These are phyloP conservation scores for Paramyrothecium sp. DNA, from an alignment of 2,329 filamentous ascomycete species.

Conservation along the genomic window DNA sequence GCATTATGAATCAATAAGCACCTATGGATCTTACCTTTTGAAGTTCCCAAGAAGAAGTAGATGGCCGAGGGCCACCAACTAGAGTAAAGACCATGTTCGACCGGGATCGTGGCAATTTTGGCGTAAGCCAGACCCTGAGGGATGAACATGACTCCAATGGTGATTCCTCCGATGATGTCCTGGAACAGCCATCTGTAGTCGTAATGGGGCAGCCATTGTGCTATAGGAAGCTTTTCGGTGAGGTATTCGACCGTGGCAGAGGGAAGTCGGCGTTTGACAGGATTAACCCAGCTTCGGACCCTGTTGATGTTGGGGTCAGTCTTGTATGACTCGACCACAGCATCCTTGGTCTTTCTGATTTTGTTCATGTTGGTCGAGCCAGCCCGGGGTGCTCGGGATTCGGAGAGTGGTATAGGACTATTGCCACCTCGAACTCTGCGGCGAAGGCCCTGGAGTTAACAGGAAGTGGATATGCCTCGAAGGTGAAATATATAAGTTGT, in stretches of 20 bases:
- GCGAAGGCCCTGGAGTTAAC: too few species aligned
- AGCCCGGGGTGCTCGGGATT: neutral
- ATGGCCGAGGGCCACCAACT: conserved; percentile 57
- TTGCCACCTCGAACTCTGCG: neutral
- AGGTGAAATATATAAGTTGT: neutral
- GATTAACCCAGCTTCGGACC: conserved; percentile 17
- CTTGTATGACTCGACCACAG: conserved; percentile 13
- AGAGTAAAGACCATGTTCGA: conserved; percentile 59
- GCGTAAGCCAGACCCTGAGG: conserved; percentile 63
- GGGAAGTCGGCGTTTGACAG: conserved; percentile 34
- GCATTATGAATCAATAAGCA: neutral
- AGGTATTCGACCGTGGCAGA: conserved; percentile 54
- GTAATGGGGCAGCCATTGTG: conserved; percentile 63
- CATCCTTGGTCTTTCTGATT: conserved; percentile 13
- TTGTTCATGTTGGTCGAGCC: conserved; percentile 13
- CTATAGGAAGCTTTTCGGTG: conserved; percentile 58
- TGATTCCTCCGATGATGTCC: conserved; percentile 61
- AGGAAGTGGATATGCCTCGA: too few species aligned
- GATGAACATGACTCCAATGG: conserved; percentile 59
- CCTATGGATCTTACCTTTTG: conserved; percentile 45
- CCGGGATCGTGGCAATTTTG: conserved; percentile 59
- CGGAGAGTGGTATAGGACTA: neutral
- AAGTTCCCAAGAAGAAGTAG: conserved; percentile 60
- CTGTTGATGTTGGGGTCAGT: conserved; percentile 25
- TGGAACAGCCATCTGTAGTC: conserved; percentile 59